Conservation (phyloP, 139 green algal species). For the Chlamydomonas sp. region DNA sequence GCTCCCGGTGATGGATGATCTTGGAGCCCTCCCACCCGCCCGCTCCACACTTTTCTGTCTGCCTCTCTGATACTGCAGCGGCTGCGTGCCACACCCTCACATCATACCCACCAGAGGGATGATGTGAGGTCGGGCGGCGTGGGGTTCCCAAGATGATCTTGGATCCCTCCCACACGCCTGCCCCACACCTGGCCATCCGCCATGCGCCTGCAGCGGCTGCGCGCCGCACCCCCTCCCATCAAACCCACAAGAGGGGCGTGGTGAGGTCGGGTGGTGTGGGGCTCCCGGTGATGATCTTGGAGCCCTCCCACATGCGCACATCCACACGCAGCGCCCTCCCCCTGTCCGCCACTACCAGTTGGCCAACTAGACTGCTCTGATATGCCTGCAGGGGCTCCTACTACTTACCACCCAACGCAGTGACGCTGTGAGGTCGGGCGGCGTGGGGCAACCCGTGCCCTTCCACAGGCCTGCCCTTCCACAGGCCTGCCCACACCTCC, state of each 20-base stretch:
- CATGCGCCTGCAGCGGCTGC: neutral
- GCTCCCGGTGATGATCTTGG: conserved; percentile 1
- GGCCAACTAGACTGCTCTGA: neutral
- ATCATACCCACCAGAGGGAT: conserved; percentile 21
- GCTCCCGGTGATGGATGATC: conserved; percentile 25
- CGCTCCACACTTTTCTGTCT: no score
- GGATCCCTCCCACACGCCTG: conserved; percentile 30
- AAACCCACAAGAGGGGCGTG: conserved; percentile 24
- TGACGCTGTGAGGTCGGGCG: conserved; percentile 30
- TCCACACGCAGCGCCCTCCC: neutral
- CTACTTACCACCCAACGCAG: conserved; percentile 16
- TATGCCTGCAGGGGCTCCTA: neutral
- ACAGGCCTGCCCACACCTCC: no score
- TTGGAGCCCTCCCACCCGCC: conserved; percentile 34
- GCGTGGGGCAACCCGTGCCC: conserved; percentile 12
- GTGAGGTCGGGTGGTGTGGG: conserved; percentile 31
- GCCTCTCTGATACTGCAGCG: no score
- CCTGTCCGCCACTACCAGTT: neutral
- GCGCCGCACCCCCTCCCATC: neutral
- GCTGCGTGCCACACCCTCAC: no score
- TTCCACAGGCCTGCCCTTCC: conserved; percentile 33
- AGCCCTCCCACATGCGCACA: neutral
- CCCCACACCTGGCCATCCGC: no score
- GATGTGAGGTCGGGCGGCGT: conserved; percentile 29
- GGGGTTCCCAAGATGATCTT: conserved; percentile 24